These are phyloP conservation scores for Picea sitchensis DNA, from an alignment of 75 land plant species.

Conservation along the genomic window DNA sequence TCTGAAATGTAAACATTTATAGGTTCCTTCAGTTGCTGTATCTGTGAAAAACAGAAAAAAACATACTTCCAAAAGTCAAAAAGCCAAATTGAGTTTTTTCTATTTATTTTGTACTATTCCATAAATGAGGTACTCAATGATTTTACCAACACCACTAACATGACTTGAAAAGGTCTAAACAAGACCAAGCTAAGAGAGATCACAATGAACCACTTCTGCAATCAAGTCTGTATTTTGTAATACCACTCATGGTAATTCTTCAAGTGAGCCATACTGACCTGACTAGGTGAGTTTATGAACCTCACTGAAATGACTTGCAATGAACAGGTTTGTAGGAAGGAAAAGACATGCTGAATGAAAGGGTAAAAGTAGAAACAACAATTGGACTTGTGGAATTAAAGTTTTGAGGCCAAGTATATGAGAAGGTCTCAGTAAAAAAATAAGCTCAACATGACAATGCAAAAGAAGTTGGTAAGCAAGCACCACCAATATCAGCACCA, in stretches of 20 bases:
- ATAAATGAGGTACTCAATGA: neutral
- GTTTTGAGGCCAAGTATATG: neutral
- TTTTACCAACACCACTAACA: neutral
- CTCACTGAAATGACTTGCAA: neutral
- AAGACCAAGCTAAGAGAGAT: neutral
- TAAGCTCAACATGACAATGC: neutral
- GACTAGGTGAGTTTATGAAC: neutral
- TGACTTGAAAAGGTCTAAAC: neutral
- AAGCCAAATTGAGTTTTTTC: neutral
- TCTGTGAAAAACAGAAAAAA: conserved; percentile 31
- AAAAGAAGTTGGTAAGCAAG: conserved; percentile 4
- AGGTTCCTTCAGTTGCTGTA: conserved; percentile 65
- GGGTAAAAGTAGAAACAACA: neutral
- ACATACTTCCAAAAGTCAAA: neutral
- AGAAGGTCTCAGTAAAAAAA: no score
- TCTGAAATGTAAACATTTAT: conserved; percentile 59
- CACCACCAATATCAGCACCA: neutral
- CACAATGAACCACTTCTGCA: neutral
- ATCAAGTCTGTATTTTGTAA: neutral
- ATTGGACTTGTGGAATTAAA: neutral
- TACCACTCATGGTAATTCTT: neutral
- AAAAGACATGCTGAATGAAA: neutral
- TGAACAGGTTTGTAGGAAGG: neutral
- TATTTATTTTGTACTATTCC: neutral
- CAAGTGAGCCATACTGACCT: neutral